These are phyloP conservation scores for Fraxinus greggii DNA, from an alignment of 305 asterid genomes.

Conservation along the genomic window DNA sequence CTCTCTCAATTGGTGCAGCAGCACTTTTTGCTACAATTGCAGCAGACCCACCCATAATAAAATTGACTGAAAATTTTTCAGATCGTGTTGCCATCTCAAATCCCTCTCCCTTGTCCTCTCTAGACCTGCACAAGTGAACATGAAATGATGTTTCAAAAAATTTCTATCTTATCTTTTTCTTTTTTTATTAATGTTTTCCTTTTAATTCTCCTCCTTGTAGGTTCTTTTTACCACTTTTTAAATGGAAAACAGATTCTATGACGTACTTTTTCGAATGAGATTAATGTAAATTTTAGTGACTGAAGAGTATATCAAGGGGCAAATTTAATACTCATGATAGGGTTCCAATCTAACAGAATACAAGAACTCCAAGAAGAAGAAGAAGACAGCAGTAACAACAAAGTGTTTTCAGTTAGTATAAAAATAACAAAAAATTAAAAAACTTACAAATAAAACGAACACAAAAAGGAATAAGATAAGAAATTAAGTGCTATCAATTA, in stretches of 20 bases:
- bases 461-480: not conserved
- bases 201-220: not conserved
- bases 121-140: slow-evolving; percentile 19
- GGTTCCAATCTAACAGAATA: not conserved
- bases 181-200: not conserved
- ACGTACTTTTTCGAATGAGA: not conserved
- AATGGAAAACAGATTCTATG: not conserved
- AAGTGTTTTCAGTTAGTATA: not conserved
- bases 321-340: not conserved
- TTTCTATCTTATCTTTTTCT: not conserved
- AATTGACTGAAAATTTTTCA: slow-evolving; percentile 46
- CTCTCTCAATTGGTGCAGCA: slow-evolving; percentile 55
- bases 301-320: not conserved
- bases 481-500: not conserved
- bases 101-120: slow-evolving; percentile 26
- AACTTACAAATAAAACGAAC: not conserved
- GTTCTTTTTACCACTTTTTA: not conserved
- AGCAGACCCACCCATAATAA: slow-evolving; percentile 47
- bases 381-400: not conserved
- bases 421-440: not conserved
- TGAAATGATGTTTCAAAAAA: not conserved
- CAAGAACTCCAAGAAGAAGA: not conserved
- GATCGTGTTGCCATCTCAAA: slow-evolving; percentile 31
- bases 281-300: not conserved
- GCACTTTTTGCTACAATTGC: slow-evolving; percentile 43